These are phyloP conservation scores for Hyphodiscus hymeniophilus DNA, from an alignment of 495 filamentous ascomycete species.

Conservation along the genomic window DNA sequence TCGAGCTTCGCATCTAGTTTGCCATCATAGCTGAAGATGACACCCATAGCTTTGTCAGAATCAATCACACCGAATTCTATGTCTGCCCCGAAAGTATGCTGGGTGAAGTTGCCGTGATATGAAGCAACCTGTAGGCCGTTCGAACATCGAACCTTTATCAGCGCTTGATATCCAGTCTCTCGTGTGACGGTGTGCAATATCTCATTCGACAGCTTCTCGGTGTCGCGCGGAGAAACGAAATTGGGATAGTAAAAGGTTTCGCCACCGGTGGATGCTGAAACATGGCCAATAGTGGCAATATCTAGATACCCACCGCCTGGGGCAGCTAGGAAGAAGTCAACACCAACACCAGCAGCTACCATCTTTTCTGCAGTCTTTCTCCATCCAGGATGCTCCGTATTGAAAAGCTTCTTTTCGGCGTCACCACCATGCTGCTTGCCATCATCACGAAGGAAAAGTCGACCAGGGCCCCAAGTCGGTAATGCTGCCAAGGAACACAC, in stretches of 20 bases:
- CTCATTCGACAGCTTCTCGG: constrained; percentile 74
- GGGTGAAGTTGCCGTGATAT: constrained; percentile 93
- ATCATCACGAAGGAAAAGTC: constrained; percentile 77
- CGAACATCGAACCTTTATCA: constrained; percentile 98
- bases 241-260: constrained; percentile 96
- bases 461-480: constrained; percentile 84
- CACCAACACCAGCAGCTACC: constrained; percentile 79
- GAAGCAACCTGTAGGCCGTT: constrained; percentile 90
- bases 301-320: constrained; percentile 87
- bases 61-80: constrained; percentile 91
- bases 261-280: constrained; percentile 74
- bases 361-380: constrained; percentile 77
- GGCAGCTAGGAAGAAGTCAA: constrained; percentile 90
- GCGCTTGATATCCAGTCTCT: constrained; percentile 90
- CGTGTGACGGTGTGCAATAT: constrained; percentile 80
- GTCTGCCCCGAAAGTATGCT: constrained; percentile 90
- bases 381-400: constrained; percentile 81
- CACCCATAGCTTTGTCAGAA: constrained; percentile 85
- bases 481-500: constrained; percentile 77
- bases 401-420: constrained; percentile 84
- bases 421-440: constrained; percentile 80
- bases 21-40: constrained; percentile 93
- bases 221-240: constrained; percentile 80
- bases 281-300: constrained; percentile 82
- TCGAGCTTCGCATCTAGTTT: constrained; percentile 95